A percentile compares a stretch with the other conserved stretches of the same genome.
Evolutionary conservation across 2,329 filamentous ascomycete species (phyloP).

Genomic region (Lecanicillium sp.): DNA sequence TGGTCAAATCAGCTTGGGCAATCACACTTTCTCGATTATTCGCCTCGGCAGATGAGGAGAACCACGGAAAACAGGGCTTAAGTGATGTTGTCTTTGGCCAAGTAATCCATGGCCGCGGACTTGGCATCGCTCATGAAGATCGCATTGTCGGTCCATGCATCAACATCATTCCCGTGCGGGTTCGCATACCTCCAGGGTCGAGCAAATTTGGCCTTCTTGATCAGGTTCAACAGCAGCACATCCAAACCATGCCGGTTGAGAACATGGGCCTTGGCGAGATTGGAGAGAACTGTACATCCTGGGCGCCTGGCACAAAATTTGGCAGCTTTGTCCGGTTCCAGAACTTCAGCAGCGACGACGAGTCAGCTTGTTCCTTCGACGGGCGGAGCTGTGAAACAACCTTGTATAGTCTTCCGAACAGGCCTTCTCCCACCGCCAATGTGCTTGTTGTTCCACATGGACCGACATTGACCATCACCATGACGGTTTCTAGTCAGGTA

Average conservation of each 20-base stretch:
- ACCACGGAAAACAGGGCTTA: neutral
- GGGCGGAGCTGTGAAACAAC: neutral
- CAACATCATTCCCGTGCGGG: constrained; percentile 6
- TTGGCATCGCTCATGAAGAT: constrained; percentile 5
- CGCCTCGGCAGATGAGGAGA: neutral
- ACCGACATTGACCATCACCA: constrained; percentile 1
- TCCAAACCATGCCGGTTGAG: constrained; percentile 7
- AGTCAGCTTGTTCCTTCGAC: constrained; percentile 2
- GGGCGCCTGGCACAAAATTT: constrained; percentile 1
- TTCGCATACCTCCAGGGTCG: neutral
- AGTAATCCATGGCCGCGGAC: constrained; percentile 3
- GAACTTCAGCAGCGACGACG: constrained; percentile 2
- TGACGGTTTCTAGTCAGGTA: neutral
- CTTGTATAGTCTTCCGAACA: constrained; percentile 4
- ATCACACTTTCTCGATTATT: constrained; percentile 8
- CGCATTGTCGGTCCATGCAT: constrained; percentile 8
- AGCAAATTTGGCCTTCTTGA: constrained; percentile 1
- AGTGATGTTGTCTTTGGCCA: constrained; percentile 9
- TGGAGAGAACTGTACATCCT: neutral
- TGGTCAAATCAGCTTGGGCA: constrained; percentile 8
- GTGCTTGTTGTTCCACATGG: constrained; percentile 4
- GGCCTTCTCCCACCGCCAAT: constrained; percentile 1
- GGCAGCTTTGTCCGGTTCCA: constrained; percentile 5
- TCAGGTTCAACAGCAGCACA: constrained; percentile 7
- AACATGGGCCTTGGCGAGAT: constrained; percentile 3